Evolutionary conservation across 768 basidiomycete genomes (phyloP).

Genomic region (Pleurotus eryngii): DNA sequence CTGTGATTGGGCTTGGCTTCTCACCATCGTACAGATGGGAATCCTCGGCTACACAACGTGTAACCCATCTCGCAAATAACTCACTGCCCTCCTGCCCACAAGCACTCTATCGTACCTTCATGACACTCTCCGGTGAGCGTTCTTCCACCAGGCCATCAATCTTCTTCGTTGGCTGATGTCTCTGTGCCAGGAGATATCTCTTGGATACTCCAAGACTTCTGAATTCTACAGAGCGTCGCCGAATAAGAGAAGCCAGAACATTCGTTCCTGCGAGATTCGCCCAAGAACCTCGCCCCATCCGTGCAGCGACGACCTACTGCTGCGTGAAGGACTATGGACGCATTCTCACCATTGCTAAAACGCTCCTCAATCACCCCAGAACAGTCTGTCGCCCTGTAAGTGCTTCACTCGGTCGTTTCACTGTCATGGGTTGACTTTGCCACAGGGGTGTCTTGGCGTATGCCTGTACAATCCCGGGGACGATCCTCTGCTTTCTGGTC

Average conservation of each 20-base stretch:
- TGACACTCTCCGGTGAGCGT: background rate
- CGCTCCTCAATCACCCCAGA: background rate
- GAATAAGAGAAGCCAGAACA: background rate
- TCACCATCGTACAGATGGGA: background rate
- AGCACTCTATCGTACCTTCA: background rate
- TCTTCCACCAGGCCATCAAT: background rate
- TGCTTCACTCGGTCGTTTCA: background rate
- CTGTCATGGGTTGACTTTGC: background rate
- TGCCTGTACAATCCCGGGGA: constrained; percentile 14
- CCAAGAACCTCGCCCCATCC: background rate
- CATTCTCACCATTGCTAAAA: background rate
- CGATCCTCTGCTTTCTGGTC: constrained; percentile 13
- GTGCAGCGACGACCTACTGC: background rate
- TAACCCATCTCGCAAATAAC: background rate
- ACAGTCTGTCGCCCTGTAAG: background rate
- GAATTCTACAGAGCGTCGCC: background rate
- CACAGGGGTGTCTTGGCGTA: background rate
- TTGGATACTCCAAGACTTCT: background rate
- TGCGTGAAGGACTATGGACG: background rate
- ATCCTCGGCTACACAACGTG: background rate
- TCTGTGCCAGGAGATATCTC: background rate
- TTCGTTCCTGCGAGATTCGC: background rate
- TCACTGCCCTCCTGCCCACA: too few species aligned
- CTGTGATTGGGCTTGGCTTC: background rate
- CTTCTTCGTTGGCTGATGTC: background rate